These are phyloP conservation scores for Plasmodium vivax DNA, from an alignment of 169 alveolate species.

Conservation along the genomic window DNA sequence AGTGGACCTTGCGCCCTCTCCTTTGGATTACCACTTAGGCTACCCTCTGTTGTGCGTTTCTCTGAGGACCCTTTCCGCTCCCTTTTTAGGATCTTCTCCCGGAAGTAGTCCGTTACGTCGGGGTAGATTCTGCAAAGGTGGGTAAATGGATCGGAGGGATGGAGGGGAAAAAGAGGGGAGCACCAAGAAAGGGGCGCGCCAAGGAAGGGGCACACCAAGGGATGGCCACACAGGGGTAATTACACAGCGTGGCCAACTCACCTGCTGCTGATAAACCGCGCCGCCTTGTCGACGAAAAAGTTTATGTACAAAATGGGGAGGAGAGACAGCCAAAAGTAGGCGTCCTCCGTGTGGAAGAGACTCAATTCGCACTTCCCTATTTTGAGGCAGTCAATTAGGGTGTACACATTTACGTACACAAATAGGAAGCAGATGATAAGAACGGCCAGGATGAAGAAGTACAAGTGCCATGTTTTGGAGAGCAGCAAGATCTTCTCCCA, in stretches of 20 bases:
- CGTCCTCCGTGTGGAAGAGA: slow-evolving; percentile 17
- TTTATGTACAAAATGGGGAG: slow-evolving; percentile 47
- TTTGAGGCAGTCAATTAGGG: slow-evolving; percentile 52
- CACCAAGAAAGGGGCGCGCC: background rate
- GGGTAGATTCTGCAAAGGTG: slow-evolving; percentile 40
- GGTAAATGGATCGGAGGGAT: background rate
- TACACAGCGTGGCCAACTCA: background rate
- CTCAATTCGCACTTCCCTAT: slow-evolving; percentile 67
- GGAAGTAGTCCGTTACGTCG: slow-evolving; percentile 20
- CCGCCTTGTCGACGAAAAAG: slow-evolving; percentile 32
- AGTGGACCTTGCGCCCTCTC: background rate
- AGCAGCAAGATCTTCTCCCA: slow-evolving; percentile 57
- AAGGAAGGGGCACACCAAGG: background rate
- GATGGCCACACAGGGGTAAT: background rate
- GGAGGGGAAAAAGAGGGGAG: background rate
- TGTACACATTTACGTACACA: slow-evolving; percentile 52
- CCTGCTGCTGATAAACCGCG: slow-evolving; percentile 36
- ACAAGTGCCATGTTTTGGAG: slow-evolving; percentile 70
- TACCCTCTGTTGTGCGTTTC: background rate
- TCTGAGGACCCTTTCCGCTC: background rate
- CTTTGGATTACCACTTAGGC: background rate
- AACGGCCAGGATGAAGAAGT: slow-evolving; percentile 41
- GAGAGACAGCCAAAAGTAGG: slow-evolving; percentile 65
- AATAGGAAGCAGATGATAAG: slow-evolving; percentile 17
- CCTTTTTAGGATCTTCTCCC: background rate